Evolutionary conservation across 176 grass and related monocot genomes (phyloP).

Genomic region (Bonia amplexicaulis): DNA sequence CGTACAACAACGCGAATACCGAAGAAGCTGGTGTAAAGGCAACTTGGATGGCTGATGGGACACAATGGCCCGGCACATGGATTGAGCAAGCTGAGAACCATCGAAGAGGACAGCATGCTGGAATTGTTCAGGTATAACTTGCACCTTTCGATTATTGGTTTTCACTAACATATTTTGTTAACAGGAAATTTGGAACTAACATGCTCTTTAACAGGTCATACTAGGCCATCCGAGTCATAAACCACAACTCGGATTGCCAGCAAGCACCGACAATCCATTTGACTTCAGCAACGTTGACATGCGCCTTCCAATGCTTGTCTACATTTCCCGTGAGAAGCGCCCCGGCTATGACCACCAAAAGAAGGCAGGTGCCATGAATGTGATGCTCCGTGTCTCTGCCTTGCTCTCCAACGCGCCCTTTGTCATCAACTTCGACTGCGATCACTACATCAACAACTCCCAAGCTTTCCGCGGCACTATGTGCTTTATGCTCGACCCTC

Average conservation of each 20-base stretch:
- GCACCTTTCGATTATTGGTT: not conserved
- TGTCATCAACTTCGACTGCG: conserved; percentile 46
- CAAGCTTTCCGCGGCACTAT: conserved; percentile 10
- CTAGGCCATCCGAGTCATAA: conserved; percentile 13
- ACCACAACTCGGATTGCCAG: not conserved
- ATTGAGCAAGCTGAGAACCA: conserved; percentile 31
- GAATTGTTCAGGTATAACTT: conserved; percentile 6
- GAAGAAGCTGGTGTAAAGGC: conserved; percentile 8
- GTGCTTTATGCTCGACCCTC: conserved; percentile 44
- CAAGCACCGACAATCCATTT: not conserved
- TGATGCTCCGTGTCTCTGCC: conserved; percentile 35
- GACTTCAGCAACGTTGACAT: conserved; percentile 35
- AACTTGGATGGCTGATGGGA: conserved; percentile 51
- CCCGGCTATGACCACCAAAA: conserved; percentile 40
- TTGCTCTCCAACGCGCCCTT: conserved; percentile 49
- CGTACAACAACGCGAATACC: not conserved
- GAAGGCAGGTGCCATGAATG: conserved; percentile 53
- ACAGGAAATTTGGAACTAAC: not conserved
- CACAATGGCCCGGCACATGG: conserved; percentile 48
- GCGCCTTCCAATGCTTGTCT: conserved; percentile 44
- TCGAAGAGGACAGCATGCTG: conserved; percentile 32
- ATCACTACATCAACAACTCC: conserved; percentile 45
- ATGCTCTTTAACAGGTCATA: conserved; percentile 9
- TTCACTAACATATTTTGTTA: not conserved
- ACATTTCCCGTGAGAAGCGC: conserved; percentile 33